Evolutionary conservation across 1,139 yeast species (phyloP).

Genomic region (Protomyces lactucae-debilis): DNA sequence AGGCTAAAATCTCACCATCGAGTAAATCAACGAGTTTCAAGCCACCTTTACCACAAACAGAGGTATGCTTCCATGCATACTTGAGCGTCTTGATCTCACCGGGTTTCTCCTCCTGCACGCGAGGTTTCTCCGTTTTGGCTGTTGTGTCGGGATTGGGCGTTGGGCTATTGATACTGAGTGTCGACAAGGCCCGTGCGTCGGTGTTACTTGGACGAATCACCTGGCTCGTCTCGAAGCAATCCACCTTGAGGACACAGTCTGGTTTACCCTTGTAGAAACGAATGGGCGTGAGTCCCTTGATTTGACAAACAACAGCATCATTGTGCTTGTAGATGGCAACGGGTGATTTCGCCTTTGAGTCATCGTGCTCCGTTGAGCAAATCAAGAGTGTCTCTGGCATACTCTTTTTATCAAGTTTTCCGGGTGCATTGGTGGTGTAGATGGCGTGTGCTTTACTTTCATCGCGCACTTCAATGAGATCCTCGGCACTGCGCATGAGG

Average conservation of each 20-base stretch:
- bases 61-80: constrained; percentile 24
- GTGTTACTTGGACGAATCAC: neutral
- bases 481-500: constrained; percentile 3
- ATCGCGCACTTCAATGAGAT: constrained; percentile 9
- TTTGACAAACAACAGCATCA: constrained; percentile 1
- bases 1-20: constrained; percentile 18
- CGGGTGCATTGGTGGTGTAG: constrained; percentile 11
- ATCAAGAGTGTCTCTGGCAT: constrained; percentile 10
- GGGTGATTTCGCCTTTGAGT: neutral
- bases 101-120: neutral
- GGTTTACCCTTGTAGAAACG: constrained; percentile 14
- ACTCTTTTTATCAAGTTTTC: neutral
- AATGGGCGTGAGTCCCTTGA: constrained; percentile 20
- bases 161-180: neutral
- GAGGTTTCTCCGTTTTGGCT: neutral
- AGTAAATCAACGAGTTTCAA: constrained; percentile 18
- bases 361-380: neutral
- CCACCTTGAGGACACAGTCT: constrained; percentile 18
- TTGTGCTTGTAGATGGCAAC: neutral
- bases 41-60: constrained; percentile 20
- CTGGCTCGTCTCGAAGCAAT: constrained; percentile 12
- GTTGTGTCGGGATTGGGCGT: neutral
- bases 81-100: neutral
- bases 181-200: neutral
- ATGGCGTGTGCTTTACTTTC: neutral